Evolutionary conservation across 2,329 filamentous ascomycete genomes (phyloP).

Genomic region (Fusarium sp.): DNA sequence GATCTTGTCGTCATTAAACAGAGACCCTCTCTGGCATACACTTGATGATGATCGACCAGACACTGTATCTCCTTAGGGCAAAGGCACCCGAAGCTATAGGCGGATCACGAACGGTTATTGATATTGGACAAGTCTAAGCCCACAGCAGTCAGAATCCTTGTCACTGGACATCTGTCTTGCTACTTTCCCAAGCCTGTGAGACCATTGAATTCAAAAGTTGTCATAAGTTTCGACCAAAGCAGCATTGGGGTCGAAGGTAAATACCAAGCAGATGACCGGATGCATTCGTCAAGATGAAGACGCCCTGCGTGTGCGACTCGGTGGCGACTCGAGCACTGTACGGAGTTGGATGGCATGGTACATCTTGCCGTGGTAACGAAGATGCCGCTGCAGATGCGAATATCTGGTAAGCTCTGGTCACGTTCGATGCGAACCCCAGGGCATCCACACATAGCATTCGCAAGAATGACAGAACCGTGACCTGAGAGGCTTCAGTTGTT

Average conservation of each 20-base stretch:
- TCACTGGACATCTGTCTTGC: neutral
- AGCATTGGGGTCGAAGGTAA: neutral
- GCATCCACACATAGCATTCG: neutral
- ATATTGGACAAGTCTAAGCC: constrained; percentile 1
- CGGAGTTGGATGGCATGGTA: neutral
- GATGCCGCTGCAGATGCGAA: neutral
- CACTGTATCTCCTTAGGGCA: constrained; percentile 22
- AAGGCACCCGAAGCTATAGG: constrained; percentile 5
- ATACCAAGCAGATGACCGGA: neutral
- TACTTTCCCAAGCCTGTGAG: neutral
- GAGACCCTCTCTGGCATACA: neutral
- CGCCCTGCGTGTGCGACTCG: neutral
- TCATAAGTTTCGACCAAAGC: neutral
- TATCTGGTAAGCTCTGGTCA: neutral
- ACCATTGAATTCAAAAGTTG: neutral
- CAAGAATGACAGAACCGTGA: neutral
- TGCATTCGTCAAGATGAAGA: neutral
- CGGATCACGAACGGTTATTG: constrained; percentile 21
- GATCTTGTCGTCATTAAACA: neutral
- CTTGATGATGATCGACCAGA: constrained; percentile 19
- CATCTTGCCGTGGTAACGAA: neutral
- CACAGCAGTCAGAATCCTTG: neutral
- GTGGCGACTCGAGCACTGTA: neutral
- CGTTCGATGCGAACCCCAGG: neutral
- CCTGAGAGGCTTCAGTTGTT: neutral